Percentiles rank a stretch among this genome's conserved stretches.
phyloP scores from a whole-genome alignment of 2,329 filamentous ascomycete species.

The Leptodontidium sp. region DNA sequence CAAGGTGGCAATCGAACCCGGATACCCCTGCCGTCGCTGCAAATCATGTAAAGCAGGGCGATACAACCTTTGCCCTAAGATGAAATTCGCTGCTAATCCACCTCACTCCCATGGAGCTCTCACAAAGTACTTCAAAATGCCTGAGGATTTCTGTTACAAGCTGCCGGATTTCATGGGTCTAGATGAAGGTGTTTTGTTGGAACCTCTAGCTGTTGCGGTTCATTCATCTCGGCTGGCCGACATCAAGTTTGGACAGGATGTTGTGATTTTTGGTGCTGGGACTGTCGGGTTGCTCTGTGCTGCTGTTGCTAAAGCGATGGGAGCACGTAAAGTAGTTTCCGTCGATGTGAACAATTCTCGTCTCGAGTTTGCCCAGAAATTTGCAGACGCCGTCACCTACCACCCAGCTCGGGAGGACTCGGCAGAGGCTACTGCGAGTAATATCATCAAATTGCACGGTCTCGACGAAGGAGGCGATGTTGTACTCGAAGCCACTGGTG shows the following conservation, averaged over 20 bases:
- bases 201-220: constrained; percentile 61
- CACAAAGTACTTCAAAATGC: constrained; percentile 56
- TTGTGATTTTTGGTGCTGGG: constrained; percentile 58
- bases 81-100: constrained; percentile 58
- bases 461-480: constrained; percentile 57
- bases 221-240: constrained; percentile 54
- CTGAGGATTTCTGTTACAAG: constrained; percentile 57
- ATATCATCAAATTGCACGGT: constrained; percentile 50
- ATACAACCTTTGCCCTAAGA: constrained; percentile 55
- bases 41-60: constrained; percentile 51
- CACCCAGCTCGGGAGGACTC: constrained; percentile 45
- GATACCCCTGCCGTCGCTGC: constrained; percentile 55
- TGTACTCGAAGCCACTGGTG: constrained; percentile 58
- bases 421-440: constrained; percentile 49
- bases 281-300: constrained; percentile 58
- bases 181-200: constrained; percentile 61
- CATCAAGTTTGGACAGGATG: constrained; percentile 52
- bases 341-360: constrained; percentile 55
- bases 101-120: constrained; percentile 57
- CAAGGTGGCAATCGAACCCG: constrained; percentile 58
- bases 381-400: constrained; percentile 35
- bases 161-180: constrained; percentile 55
- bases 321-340: constrained; percentile 54
- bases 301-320: constrained; percentile 56
- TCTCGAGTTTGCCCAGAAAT: constrained; percentile 52